These are phyloP conservation scores for Lactarius psammicola DNA, from an alignment of 768 basidiomycete species.

Conservation along the genomic window DNA sequence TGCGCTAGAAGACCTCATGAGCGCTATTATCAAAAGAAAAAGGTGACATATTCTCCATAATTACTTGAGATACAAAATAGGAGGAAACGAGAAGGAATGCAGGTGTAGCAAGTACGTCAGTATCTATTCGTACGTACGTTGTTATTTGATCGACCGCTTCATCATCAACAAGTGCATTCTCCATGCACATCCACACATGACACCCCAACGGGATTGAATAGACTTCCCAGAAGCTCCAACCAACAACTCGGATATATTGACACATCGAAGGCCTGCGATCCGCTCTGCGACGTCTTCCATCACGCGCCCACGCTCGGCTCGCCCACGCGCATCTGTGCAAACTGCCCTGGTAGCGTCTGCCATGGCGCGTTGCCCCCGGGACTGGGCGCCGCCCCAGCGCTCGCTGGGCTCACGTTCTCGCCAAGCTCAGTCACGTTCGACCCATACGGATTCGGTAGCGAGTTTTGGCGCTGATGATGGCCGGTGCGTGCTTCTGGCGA, in stretches of 20 bases:
- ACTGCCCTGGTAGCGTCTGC: conserved; percentile 22
- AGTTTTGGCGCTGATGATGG: conserved; percentile 12
- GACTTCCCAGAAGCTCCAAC: too few relatives aligned
- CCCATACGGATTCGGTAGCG: conserved; percentile 25
- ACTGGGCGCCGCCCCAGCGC: not conserved
- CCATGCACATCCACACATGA: not conserved
- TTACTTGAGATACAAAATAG: not conserved
- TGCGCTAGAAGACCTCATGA: not conserved
- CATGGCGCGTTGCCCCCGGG: conserved; percentile 11
- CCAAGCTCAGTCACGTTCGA: not conserved
- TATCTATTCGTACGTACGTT: not conserved
- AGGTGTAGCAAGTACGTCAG: not conserved
- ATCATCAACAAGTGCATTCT: not conserved
- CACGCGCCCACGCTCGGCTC: conserved; percentile 26
- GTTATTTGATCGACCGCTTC: not conserved
- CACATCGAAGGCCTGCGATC: not conserved
- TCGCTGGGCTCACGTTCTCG: not conserved
- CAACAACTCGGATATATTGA: not conserved
- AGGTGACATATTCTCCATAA: not conserved
- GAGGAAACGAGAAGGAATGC: not conserved
- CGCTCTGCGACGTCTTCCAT: not conserved
- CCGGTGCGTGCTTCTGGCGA: not conserved
- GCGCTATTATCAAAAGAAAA: not conserved
- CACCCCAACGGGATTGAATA: too few relatives aligned
- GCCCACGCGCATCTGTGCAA: conserved; percentile 28